Base-by-base conservation (phyloP, 345 rosid species). In the Hypericum androsaemum region DNA sequence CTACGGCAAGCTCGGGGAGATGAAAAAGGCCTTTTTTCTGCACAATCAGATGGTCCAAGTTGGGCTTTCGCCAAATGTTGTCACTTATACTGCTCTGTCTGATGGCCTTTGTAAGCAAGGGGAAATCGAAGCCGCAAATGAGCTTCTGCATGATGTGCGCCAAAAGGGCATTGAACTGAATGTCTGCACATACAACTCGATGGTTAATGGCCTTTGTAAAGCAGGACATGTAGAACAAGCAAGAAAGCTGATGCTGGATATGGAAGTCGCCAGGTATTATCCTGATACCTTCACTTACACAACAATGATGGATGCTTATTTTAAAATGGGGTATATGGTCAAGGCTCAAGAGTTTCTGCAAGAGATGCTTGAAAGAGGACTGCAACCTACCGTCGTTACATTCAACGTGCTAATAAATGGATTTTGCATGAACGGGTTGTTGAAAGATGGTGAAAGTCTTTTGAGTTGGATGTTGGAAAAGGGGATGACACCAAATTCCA, bases 391-490 rank as follows among this genome's bases (percentile, higher is more conserved):
- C 11, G 54, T 79, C 48, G 81, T 87, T 54, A 87, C 98, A 8
- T 90, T 90, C 69, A 78, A 84, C 53, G 96, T 90, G 48, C 74
- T 90, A 43, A 87, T 84, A 89, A 87, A 82, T 45, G 98, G 96
- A 2, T 84, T 87, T 67, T 84, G 98, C 65, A 58, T 72, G 70
- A 56, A 74, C n/a, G 95, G 96, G 61, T 77, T 79, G 96, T 62
- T 82, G 50, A 82, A 77, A 68, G 89, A 87, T 47, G 92, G 81
- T 46, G 88, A 87, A 72, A 75, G 66, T 64, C 79, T 90, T 59
- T 66, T 90, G 14, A 66, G 72, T 32, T 87, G 98, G 96, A 87
- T 90, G 98, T 53, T 84, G 73, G 77, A 71, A 12, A 90, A 78
- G 74, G 85, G 92, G 47, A 65, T 87, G 59, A 71, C 58, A 53